Percentiles rank a stretch among this genome's conserved stretches.
Conservation (phyloP, 257 asterid species). For the Solanum pimpinellifolium region DNA sequence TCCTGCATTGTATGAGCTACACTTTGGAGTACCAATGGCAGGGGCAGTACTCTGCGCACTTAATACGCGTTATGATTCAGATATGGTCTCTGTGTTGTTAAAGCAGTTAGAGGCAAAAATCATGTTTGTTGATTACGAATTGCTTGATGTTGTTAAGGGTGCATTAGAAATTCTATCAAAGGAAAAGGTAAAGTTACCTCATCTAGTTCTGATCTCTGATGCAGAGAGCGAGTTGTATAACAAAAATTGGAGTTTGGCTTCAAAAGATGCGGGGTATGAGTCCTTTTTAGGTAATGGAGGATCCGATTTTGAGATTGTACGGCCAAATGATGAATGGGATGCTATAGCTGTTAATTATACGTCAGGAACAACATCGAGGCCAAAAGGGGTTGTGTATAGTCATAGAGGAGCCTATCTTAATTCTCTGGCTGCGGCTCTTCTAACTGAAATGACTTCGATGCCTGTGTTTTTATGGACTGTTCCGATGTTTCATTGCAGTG, state of each 20-base stretch:
- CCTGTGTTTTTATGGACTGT: not conserved
- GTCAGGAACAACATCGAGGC: not conserved
- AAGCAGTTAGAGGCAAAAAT: not conserved
- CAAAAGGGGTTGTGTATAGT: not conserved
- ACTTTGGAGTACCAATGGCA: not conserved
- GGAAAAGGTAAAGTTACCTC: not conserved
- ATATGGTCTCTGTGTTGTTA: not conserved
- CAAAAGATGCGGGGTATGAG: not conserved
- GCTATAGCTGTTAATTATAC: not conserved
- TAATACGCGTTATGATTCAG: not conserved
- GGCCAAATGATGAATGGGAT: not conserved
- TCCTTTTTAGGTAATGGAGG: not conserved
- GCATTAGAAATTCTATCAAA: not conserved
- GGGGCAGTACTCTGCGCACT: not conserved
- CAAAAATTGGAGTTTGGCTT: not conserved
- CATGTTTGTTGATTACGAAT: not conserved
- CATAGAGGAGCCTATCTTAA: not conserved
- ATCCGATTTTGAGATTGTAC: not conserved
- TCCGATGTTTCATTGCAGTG: not conserved
- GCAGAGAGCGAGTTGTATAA: not conserved
- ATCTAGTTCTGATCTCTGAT: not conserved
- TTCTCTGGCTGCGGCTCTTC: not conserved
- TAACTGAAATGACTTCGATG: not conserved
- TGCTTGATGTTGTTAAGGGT: not conserved
- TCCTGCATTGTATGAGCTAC: not conserved